Conservation (phyloP, 768 basidiomycete species). For the Boletus patriciae region DNA sequence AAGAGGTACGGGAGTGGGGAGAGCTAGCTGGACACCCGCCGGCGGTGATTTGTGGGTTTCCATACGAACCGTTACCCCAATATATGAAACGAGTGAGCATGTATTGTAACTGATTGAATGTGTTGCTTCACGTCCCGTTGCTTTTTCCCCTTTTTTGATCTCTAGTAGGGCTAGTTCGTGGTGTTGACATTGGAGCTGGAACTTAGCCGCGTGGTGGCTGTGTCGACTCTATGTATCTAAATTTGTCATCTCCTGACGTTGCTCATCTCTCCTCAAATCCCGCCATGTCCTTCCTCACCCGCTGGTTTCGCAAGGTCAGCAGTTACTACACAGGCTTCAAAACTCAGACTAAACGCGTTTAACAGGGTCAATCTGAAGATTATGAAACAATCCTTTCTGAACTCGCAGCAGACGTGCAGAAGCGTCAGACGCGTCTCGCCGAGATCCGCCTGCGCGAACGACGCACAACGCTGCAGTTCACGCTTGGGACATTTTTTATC, state of each 20-base stretch:
- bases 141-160: too few relatives aligned
- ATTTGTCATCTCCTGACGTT: slow-evolving; percentile 13
- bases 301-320: slow-evolving; percentile 32
- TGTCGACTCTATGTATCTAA: slow-evolving; percentile 12
- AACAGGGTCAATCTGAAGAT: slow-evolving; percentile 49
- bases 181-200: not conserved
- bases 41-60: not conserved
- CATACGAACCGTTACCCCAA: too few relatives aligned
- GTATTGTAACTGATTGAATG: too few relatives aligned
- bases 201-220: slow-evolving; percentile 18
- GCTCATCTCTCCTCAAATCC: slow-evolving; percentile 2
- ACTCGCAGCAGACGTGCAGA: slow-evolving; percentile 67
- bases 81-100: too few relatives aligned
- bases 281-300: slow-evolving; percentile 32
- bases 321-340: not conserved
- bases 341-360: not conserved
- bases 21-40: not conserved
- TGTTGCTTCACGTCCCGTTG: too few relatives aligned
- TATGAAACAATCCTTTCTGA: slow-evolving; percentile 71
- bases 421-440: slow-evolving; percentile 69
- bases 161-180: too few relatives aligned
- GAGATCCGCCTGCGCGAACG: slow-evolving; percentile 87
- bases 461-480: slow-evolving; percentile 71
- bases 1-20: too few relatives aligned
- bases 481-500: slow-evolving; percentile 70